These are phyloP conservation scores for Turnera subulata DNA, from an alignment of 345 rosid species.

Conservation along the genomic window DNA sequence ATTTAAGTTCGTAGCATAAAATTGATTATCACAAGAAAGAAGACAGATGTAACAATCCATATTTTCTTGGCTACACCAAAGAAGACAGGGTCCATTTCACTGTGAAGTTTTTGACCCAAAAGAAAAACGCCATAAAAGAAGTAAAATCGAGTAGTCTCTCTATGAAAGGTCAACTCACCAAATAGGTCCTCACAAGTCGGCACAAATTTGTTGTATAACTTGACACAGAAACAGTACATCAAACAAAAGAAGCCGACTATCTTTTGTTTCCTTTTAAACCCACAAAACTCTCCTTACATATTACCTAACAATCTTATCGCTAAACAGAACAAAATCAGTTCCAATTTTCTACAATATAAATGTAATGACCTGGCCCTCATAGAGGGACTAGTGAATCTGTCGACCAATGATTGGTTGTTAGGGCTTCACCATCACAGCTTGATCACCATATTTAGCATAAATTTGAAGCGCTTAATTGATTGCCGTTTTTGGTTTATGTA, in stretches of 20 bases:
- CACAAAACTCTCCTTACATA: too few relatives aligned
- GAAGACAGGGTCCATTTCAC: conserved; percentile 12
- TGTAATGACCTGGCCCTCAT: background rate
- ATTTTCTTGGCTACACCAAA: conserved; percentile 6
- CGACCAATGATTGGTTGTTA: conserved; percentile 27
- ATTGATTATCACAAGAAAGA: conserved; percentile 3
- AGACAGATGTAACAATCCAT: conserved; percentile 12
- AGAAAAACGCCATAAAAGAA: background rate
- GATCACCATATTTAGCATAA: background rate
- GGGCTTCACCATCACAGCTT: conserved; percentile 16
- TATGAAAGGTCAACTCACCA: too few relatives aligned
- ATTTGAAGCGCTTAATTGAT: too few relatives aligned
- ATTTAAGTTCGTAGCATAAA: too few relatives aligned
- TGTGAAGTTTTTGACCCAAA: conserved; percentile 2
- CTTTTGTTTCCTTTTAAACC: conserved; percentile 11
- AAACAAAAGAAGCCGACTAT: conserved; percentile 48
- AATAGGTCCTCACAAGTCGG: background rate
- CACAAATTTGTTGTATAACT: conserved; percentile 4
- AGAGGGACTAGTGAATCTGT: background rate
- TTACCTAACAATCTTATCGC: too few relatives aligned
- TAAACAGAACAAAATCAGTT: background rate
- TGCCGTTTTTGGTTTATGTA: conserved; percentile 30
- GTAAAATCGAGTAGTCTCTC: too few relatives aligned
- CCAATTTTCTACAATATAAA: background rate
- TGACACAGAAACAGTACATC: conserved; percentile 14